Evolutionary conservation across 2,329 filamentous ascomycete genomes (phyloP).

Genomic region (Pseudopyricularia cyperi): DNA sequence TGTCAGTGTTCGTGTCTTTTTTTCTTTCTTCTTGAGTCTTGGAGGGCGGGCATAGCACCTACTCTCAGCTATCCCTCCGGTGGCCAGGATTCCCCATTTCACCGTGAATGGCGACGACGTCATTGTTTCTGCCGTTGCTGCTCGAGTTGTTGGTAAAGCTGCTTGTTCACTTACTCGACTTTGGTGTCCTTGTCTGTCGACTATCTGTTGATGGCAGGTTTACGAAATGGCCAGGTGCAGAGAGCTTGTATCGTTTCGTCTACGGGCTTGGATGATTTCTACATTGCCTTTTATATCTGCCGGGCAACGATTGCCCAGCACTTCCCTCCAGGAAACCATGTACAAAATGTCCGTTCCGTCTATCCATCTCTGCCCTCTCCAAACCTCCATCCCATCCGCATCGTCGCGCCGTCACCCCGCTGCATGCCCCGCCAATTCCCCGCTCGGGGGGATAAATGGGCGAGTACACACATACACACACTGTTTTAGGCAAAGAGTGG

Average conservation of each 20-base stretch:
- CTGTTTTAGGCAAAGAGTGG: too few species aligned
- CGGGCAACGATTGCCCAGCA: too few species aligned
- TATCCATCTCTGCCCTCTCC: neutral
- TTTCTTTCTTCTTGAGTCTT: neutral
- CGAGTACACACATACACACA: too few species aligned
- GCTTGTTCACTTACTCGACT: too few species aligned
- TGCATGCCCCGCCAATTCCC: neutral
- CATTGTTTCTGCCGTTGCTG: neutral
- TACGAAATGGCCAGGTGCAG: too few species aligned
- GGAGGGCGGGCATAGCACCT: conserved; percentile 11
- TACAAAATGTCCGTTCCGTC: too few species aligned
- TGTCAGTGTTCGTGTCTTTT: neutral
- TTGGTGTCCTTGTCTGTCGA: too few species aligned
- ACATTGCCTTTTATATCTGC: too few species aligned
- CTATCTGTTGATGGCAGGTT: too few species aligned
- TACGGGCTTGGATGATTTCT: too few species aligned
- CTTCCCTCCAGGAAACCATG: too few species aligned
- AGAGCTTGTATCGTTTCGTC: too few species aligned
- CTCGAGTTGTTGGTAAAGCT: neutral
- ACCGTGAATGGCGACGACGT: conserved; percentile 27
- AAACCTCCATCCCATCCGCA: neutral
- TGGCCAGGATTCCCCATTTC: conserved; percentile 50
- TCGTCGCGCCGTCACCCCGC: neutral
- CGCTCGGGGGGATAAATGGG: neutral
- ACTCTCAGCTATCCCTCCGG: conserved; percentile 46